Evolutionary conservation across 257 asterid species (phyloP), one percentile per base, ranked within the genome.

Genomic region (Datura wrightii): DNA sequence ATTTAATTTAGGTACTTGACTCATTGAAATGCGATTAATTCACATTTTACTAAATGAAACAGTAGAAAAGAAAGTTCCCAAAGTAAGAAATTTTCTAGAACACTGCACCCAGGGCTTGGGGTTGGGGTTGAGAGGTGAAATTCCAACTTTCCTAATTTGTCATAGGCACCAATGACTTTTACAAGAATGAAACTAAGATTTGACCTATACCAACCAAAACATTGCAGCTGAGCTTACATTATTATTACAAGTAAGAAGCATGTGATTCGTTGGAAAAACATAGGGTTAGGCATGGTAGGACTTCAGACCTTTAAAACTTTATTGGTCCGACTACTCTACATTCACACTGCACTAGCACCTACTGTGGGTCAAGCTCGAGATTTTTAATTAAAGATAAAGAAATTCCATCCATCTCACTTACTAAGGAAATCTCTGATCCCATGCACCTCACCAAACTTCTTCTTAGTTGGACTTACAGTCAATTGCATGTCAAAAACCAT

Each of bases 211-310:
- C 82, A 34, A 34, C 41, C 63, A 31, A 76, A 76, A 31, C 34
- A 31, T 14, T 31, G 16, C 82, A 78, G 4, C 62, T 31, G 46
- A 31, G 31, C 8, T 31, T 15, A 74, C 80, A 74, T 48, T 48
- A 24, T 19, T 19, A 46, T 48, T 19, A 24, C 24, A 50, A 31
- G 63, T 14, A 6, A 2, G 34, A 78, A 34, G 63, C 34, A 24
- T 48, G 81, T 74, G 44, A 74, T 78, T 78, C 3, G 82, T 31
- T 50, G 14, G 48, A 31, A 52, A 78, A 31, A 14, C 63, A 50
- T 14, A 52, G 46, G 62, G 82, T 78, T 78, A 52, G 82, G 82
- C 48, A 78, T 31, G 31, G 15, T 31, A 14, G 15, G 82, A 52
- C 82, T 50, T 52, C 7, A 76, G 63, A 50, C 34, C 8, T 15